Evolutionary conservation across 352 stramenopile species (phyloP), one percentile per base, ranked within the genome.

Genomic region (Pythium angustatum): DNA sequence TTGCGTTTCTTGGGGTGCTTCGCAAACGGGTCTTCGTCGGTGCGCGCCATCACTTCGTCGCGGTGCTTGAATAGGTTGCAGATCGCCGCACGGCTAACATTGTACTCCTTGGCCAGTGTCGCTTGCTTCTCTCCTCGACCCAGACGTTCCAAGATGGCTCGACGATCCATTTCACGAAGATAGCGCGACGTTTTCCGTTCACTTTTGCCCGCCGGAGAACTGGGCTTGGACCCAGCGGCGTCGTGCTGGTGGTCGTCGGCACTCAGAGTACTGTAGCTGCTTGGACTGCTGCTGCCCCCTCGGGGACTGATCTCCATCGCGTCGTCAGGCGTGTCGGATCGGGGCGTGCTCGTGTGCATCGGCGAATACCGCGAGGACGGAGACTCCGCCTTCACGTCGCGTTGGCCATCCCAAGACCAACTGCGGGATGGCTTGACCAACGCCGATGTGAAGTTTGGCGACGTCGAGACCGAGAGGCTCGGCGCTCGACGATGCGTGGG

Each of bases 41-140:
- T 55, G 9, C 79, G 75, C 4, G 77, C 66, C n/a, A 83, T 52
- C 2, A 87, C 73, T 10, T 73, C 52, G 19, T 77, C 58, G 19
- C 72, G 74, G 22, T 85, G 71, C 28, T 88, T 85, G 62, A 73
- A 82, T 2, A 88, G 34, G 31, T 88, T 85, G 52, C 77, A 86
- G 52, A 88, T 85, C 2, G 79, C 77, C n/a, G 77, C 73, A 6
- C 79, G 77, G 17, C 73, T 88, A 21, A 83, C 79, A 17, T 69
- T 66, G 58, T 82, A 86, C 27, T 87, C 79, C 41, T 85, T 84
- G 28, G 78, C 78, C 17, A 85, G 68, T n/a, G 68, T 77, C 24
- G 71, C 78, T 34, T 85, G 75, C 44, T 79, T 83, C 48, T 85
- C 75, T 7, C 77, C 76, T 4, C 63, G 57, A 11, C 75, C 75